These are phyloP conservation scores for Haematococcus lacustris DNA, from an alignment of 139 green algal genomes.

Conservation along the genomic window DNA sequence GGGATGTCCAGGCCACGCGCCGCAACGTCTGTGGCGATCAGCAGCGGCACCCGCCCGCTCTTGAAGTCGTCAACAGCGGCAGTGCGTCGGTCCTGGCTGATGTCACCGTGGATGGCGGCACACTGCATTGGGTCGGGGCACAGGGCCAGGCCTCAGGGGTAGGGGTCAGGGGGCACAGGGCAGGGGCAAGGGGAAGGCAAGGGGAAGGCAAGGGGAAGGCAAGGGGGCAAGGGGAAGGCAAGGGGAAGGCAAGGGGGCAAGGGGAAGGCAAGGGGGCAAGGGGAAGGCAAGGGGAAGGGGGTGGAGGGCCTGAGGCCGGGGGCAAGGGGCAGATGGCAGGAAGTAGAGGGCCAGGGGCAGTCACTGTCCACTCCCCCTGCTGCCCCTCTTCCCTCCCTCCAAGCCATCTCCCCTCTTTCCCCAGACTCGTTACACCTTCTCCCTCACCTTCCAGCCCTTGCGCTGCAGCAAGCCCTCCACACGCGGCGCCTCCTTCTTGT, in stretches of 20 bases:
- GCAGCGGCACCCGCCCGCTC: slow-evolving; percentile 39
- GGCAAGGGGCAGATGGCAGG: not conserved
- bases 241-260: not conserved
- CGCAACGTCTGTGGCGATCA: slow-evolving; percentile 81
- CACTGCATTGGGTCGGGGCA: slow-evolving; percentile 26
- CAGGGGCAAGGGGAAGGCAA: too few relatives aligned
- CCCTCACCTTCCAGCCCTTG: slow-evolving; percentile 28
- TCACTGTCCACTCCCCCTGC: too few relatives aligned
- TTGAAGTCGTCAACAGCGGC: slow-evolving; percentile 83
- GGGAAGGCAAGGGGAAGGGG: not conserved
- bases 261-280: not conserved
- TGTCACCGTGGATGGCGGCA: slow-evolving; percentile 85
- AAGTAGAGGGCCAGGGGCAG: not conserved
- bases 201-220: too few relatives aligned
- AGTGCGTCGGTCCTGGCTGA: slow-evolving; percentile 68
- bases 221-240: slow-evolving; percentile 3
- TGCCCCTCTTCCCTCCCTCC: too few relatives aligned
- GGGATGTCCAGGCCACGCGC: slow-evolving; percentile 81
- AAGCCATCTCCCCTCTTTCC: too few relatives aligned
- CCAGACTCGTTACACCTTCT: too few relatives aligned
- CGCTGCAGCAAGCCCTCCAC: slow-evolving; percentile 71
- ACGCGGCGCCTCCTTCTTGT: slow-evolving; percentile 91
- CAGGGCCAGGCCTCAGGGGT: too few relatives aligned
- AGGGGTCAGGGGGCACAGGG: too few relatives aligned
- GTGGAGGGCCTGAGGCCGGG: not conserved